phyloP scores from a whole-genome alignment of 257 asterid genomes.

The Solanum chiquidenum region DNA sequence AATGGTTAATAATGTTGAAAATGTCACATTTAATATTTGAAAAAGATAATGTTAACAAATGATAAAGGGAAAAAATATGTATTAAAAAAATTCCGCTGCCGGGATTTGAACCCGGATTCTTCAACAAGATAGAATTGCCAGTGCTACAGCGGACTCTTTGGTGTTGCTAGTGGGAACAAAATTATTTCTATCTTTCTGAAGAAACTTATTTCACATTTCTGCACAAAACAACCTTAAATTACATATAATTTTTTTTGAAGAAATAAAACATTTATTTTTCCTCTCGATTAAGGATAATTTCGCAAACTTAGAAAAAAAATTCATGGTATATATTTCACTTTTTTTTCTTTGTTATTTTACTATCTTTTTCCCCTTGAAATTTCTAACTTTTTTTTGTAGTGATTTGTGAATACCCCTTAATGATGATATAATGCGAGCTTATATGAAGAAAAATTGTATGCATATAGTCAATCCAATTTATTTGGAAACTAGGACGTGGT shows the following conservation, averaged over 20 bases:
- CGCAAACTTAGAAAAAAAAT: neutral
- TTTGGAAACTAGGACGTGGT: no score
- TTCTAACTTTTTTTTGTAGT: neutral
- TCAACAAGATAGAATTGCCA: neutral
- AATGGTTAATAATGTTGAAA: neutral
- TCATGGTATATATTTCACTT: neutral
- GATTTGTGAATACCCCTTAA: neutral
- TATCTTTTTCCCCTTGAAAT: neutral
- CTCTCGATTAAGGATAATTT: neutral
- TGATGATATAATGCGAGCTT: neutral
- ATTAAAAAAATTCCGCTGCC: neutral
- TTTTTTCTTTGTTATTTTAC: neutral
- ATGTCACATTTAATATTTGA: neutral
- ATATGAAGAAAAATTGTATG: neutral
- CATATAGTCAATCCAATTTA: neutral
- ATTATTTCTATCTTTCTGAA: neutral
- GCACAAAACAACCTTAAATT: neutral
- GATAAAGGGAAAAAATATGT: no score
- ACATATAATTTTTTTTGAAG: neutral
- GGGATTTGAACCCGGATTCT: neutral
- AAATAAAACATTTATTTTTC: neutral
- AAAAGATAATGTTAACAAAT: neutral
- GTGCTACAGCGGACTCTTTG: neutral
- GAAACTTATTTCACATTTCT: neutral
- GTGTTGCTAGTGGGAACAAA: neutral